These are phyloP conservation scores for Gamarada debralockiae DNA, from an alignment of 495 filamentous ascomycete genomes.

Conservation along the genomic window DNA sequence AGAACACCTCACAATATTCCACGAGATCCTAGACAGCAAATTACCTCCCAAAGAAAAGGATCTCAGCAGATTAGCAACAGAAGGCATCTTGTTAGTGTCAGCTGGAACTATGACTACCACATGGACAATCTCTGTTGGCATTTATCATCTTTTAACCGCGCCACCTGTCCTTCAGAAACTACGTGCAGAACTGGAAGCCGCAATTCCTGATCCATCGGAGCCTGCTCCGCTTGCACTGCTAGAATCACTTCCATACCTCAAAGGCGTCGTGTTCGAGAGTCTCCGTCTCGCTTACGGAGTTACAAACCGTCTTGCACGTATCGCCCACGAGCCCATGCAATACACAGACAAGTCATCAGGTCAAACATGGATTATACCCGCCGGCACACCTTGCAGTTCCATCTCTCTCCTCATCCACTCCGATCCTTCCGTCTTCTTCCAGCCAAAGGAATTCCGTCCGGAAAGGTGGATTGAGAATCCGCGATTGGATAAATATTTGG, in stretches of 20 bases:
- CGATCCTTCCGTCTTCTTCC: conserved; percentile 40
- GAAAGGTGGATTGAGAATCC: conserved; percentile 43
- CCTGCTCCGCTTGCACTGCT: conserved; percentile 27
- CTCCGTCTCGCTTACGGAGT: conserved; percentile 38
- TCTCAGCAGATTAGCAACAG: conserved; percentile 23
- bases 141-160: conserved; percentile 29
- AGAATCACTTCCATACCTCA: conserved; percentile 21
- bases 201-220: conserved; percentile 12
- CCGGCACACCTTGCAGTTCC: conserved; percentile 41
- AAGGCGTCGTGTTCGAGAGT: conserved; percentile 26
- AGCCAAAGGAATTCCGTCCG: conserved; percentile 43
- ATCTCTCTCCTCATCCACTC: conserved; percentile 41
- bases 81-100: conserved; percentile 24
- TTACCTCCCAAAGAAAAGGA: conserved; percentile 21
- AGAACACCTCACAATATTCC: conserved; percentile 2
- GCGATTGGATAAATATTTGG: conserved; percentile 34
- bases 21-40: conserved; percentile 7
- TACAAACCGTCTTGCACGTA: conserved; percentile 26
- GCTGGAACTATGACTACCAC: conserved; percentile 26
- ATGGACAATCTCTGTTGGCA: conserved; percentile 26
- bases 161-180: conserved; percentile 25
- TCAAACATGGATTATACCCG: conserved; percentile 26
- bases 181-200: conserved; percentile 24
- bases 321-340: conserved; percentile 21
- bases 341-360: not conserved